These are phyloP conservation scores for Trypanosoma melophagium DNA, from an alignment of 208 protist species.

Conservation along the genomic window DNA sequence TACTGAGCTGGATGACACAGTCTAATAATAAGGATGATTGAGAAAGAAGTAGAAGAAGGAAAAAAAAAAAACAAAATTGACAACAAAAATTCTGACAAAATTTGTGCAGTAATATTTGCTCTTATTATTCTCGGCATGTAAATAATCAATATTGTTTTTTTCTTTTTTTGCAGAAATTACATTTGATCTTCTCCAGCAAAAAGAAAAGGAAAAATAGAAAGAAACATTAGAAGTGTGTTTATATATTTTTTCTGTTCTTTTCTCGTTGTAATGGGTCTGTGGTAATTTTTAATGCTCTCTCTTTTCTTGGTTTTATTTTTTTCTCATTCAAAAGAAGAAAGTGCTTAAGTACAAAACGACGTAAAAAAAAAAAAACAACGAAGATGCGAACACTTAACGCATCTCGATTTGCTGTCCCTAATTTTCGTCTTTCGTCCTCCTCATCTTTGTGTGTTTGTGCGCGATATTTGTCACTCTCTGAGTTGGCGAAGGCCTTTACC, in stretches of 20 bases:
- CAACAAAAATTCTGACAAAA: background rate
- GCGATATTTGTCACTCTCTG: constrained; percentile 30
- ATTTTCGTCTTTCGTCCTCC: background rate
- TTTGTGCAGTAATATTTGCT: background rate
- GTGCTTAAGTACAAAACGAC: background rate
- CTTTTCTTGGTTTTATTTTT: background rate
- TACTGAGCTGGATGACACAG: background rate
- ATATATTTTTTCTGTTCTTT: background rate
- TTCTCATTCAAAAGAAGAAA: background rate
- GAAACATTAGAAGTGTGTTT: background rate
- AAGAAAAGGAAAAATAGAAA: background rate
- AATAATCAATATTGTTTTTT: background rate
- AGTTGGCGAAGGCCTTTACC: constrained; percentile 50
- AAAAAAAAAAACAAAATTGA: background rate
- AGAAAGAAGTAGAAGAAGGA: background rate
- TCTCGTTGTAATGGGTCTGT: background rate
- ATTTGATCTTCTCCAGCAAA: background rate
- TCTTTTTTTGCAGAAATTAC: background rate
- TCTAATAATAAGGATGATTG: background rate
- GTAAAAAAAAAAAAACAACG: background rate
- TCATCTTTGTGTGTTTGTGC: background rate
- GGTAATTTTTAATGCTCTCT: background rate
- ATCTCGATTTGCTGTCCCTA: background rate
- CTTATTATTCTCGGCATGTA: background rate
- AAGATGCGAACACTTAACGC: constrained; percentile 7